These are phyloP conservation scores for Carallia pectinifolia DNA, from an alignment of 345 rosid genomes.

Conservation along the genomic window DNA sequence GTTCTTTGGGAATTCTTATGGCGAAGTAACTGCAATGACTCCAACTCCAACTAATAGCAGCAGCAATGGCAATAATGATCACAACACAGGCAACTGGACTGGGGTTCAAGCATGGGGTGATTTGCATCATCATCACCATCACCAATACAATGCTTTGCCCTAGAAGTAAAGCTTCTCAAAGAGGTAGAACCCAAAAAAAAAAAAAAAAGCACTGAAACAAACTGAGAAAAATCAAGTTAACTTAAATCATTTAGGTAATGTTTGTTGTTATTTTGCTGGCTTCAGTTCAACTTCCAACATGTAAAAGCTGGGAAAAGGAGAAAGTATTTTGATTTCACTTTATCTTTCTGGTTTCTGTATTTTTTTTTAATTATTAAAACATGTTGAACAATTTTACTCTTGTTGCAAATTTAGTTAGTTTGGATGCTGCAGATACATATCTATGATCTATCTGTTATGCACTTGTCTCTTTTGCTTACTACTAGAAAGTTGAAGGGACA, in stretches of 20 bases:
- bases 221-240: conserved; percentile 2
- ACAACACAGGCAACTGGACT: conserved; percentile 32
- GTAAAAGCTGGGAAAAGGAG: conserved; percentile 24
- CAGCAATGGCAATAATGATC: conserved; percentile 30
- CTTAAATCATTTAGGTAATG: conserved; percentile 28
- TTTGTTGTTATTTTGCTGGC: conserved; percentile 27
- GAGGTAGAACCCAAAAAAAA: conserved; percentile 18
- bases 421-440: not conserved
- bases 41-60: conserved; percentile 35
- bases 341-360: not conserved
- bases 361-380: conserved; percentile 11
- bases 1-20: conserved; percentile 63
- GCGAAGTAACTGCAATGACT: conserved; percentile 34
- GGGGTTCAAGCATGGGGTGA: conserved; percentile 47
- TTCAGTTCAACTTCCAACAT: conserved; percentile 21
- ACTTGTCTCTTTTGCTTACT: conserved; percentile 7
- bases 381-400: conserved; percentile 25
- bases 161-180: conserved; percentile 23
- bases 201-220: not conserved
- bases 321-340: conserved; percentile 11
- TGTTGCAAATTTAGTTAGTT: conserved; percentile 1
- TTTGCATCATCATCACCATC: conserved; percentile 29
- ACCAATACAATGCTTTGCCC: conserved; percentile 48
- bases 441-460: not conserved
- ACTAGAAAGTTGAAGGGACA: conserved; percentile 17